Evolutionary conservation across 352 stramenopile genomes (phyloP), one percentile per base, ranked within the genome.

Genomic region (Globisporangium middletonii): DNA sequence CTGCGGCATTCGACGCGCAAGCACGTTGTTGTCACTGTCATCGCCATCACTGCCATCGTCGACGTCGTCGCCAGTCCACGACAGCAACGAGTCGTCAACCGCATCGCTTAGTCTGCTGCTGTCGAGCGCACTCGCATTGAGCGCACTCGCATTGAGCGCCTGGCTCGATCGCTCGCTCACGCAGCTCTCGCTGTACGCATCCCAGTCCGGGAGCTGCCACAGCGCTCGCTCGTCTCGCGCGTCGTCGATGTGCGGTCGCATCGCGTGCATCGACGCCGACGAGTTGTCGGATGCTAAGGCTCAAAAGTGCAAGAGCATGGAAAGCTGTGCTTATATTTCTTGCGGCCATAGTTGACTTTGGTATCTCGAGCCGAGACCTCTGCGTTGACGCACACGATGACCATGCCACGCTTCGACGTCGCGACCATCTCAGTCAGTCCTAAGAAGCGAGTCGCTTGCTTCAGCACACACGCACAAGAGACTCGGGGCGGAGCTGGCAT

Each of bases 181-280:
- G 9, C 60, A 55, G 27, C 63, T 69, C 19, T 80, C 73, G 46
- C 72, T 85, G 55, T 75, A 83, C 57, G 67, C 65, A 23, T 84
- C 75, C 77, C 77, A 88, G 58, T 77, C 60, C 4, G 75, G 77
- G 3, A 88, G 66, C 46, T 62, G 60, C 77, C 77, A 88, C 6
- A 63, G 33, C 1, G 12, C 8, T 12, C 47, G 28, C 37, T 27
- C 52, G 19, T 55, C 38, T 16, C 35, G 16, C 2, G 26, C 16
- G 4, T 37, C 23, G 9, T 58, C 57, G 9, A 53, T 15, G 28
- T 53, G 57, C 18, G 57, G 57, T 12, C 57, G 50, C 33, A 63
- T 50, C 50, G 50, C 57, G 16, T 42, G 57, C 50, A 63, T 58
- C 33, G 57, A 50, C 38, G 11, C 16, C 38, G 38, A n/a, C 30